These are phyloP conservation scores for Knoxia roxburghii DNA, from an alignment of 257 asterid species.

Conservation along the genomic window DNA sequence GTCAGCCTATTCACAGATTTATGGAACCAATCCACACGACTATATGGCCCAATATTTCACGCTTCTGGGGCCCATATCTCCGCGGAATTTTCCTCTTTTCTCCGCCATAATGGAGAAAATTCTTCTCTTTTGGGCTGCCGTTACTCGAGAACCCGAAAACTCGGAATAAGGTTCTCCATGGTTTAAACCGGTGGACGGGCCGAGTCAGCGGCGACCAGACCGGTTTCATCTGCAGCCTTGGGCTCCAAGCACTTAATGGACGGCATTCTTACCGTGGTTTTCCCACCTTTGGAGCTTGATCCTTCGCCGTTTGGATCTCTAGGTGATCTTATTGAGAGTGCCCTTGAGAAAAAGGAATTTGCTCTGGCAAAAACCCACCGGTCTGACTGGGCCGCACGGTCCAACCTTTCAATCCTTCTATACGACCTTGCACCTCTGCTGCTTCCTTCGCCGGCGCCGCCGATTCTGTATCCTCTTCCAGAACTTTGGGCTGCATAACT, in stretches of 20 bases:
- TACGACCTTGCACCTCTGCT: slow-evolving; percentile 34
- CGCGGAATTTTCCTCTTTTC: slow-evolving; percentile 5
- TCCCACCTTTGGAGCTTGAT: slow-evolving; percentile 27
- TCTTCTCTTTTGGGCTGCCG: slow-evolving; percentile 11
- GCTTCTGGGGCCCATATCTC: slow-evolving; percentile 8
- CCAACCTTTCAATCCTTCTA: slow-evolving; percentile 35
- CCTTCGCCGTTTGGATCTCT: slow-evolving; percentile 41
- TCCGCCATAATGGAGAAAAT: too few relatives aligned
- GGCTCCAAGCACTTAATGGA: slow-evolving; percentile 75
- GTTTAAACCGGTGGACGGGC: slow-evolving; percentile 40
- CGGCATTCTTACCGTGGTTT: slow-evolving; percentile 37
- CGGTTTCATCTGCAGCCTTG: slow-evolving; percentile 45
- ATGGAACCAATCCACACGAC: not conserved
- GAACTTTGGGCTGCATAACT: slow-evolving; percentile 37
- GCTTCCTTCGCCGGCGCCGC: slow-evolving; percentile 47
- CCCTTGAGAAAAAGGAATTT: slow-evolving; percentile 41
- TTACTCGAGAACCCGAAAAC: not conserved
- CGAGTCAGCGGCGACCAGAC: slow-evolving; percentile 23
- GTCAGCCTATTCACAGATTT: slow-evolving; percentile 3
- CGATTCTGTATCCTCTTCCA: slow-evolving; percentile 38
- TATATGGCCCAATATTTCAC: not conserved
- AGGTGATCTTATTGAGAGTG: slow-evolving; percentile 46
- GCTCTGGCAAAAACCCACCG: slow-evolving; percentile 44
- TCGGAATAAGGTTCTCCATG: not conserved
- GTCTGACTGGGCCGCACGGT: slow-evolving; percentile 45